phyloP scores from a whole-genome alignment of 257 asterid species.

The Ophiorrhiza pumila region DNA sequence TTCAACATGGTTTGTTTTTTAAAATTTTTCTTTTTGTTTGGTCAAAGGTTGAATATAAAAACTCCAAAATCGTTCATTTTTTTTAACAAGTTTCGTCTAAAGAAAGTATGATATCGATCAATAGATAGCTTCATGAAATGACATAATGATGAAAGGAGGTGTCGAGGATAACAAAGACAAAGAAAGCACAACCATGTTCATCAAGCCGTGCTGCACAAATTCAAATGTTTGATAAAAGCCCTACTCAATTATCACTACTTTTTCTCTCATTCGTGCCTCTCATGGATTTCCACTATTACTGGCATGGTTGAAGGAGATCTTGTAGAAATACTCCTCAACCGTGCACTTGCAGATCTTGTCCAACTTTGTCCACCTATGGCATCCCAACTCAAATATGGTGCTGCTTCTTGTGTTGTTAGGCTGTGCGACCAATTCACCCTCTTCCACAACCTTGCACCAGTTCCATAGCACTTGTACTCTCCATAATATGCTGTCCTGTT shows the following conservation, averaged over 20 bases:
- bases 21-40: too few relatives aligned
- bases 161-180: too few relatives aligned
- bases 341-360: conserved; percentile 6
- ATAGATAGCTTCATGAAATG: too few relatives aligned
- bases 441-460: conserved; percentile 24
- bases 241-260: not conserved
- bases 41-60: too few relatives aligned
- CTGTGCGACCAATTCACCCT: conserved; percentile 37
- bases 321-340: not conserved
- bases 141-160: too few relatives aligned
- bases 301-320: not conserved
- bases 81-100: too few relatives aligned
- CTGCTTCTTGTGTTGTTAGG: conserved; percentile 28
- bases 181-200: too few relatives aligned
- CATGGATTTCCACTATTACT: not conserved
- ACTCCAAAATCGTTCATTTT: too few relatives aligned
- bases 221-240: not conserved
- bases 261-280: not conserved
- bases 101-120: too few relatives aligned
- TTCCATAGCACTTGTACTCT: conserved; percentile 36
- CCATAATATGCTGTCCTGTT: conserved; percentile 36
- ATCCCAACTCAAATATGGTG: conserved; percentile 27
- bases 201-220: too few relatives aligned
- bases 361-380: conserved; percentile 28
- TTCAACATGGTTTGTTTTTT: too few relatives aligned